Evolutionary conservation across 257 asterid species (phyloP), one percentile per base, ranked within the genome.

Genomic region (Asclepias syriaca): DNA sequence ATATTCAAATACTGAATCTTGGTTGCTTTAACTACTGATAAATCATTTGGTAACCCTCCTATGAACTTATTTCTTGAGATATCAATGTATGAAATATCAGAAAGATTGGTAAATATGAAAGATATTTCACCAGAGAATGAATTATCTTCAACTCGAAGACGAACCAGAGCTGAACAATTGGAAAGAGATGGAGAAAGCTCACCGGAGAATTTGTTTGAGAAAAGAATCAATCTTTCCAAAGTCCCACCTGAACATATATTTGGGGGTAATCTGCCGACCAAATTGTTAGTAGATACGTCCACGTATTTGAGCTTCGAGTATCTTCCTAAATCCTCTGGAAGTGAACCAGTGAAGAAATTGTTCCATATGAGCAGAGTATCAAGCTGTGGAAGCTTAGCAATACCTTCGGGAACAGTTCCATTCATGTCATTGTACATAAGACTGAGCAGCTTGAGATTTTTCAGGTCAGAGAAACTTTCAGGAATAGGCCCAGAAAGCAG

Each of bases 311-410:
- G 87, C 74, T 75, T 90, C 29, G 97, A 90, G 63, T 65, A 34
- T 76, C 81, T 81, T 48, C 99, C 99, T 56, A 95, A 77, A 55
- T 83, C 86, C 59, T 84, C 54, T 1, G 99, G 99, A 4, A 95
- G 85, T 65, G 90, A 74, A 3, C 99, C 99, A 18, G 90, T 75
- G 54, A 95, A 86, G 89, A 78, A 87, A 83, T 95, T 95, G 84
- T 75, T 89, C 99, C 99, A 95, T 72, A 95, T 82, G 55, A 90
- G 90, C 55, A 95, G 82, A 22, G 92, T 85, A 53, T 88, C 99
- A 74, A 95, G 96, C 27, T 81, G 71, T 69, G 92, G 94, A 66
- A 95, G 98, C 78, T 79, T 54, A 37, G 98, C 88, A 81, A 95
- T 81, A 45, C 92, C 87, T 69, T 86, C 86, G 55, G 98, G 98